Evolutionary conservation across 352 stramenopile genomes (phyloP), one percentile per base, ranked within the genome.

Genomic region (Globisporangium abappressorium): DNA sequence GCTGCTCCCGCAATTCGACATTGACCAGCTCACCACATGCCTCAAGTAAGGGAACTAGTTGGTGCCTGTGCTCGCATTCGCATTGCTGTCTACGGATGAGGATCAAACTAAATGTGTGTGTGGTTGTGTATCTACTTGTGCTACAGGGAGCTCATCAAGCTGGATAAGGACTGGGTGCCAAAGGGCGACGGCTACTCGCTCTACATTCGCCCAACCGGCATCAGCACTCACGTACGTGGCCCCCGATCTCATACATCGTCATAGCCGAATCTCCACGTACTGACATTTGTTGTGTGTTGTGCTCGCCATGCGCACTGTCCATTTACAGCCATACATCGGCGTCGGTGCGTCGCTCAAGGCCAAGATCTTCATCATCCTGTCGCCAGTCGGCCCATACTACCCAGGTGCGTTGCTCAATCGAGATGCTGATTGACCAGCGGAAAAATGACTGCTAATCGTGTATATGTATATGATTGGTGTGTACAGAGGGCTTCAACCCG

Each of bases 301-400:
- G 63, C 8, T 26, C 24, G 2, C n/a, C 65, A 7, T 57, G 15
- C 41, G 8, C 36, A 43, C 15, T 15, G 9, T 15, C 36, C 36
- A 51, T 66, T 18, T 46, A 24, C 71, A 98, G 74, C 89, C 88
- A 24, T 97, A 83, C 57, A 90, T 99, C 60, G 94, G 95, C 47
- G 80, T 99, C 12, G 81, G 81, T 9, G 77, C 90, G n/a, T 94
- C 93, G 28, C 72, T 90, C 33, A 90, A 89, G 58, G 79, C 98
- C 68, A 95, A 98, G 66, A 78, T 99, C 28, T 99, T 96, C 72
- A 90, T 98, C 43, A 99, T 99, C 66, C 84, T 97, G 30, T 98
- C 88, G 60, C 97, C 97, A 9, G 96, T 99, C 8, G 97, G 97
- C 20, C 97, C 97, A 7, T 99, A 99, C 83, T 99, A 99, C 80